Percentiles rank a stretch among this genome's conserved stretches.
phyloP scores from a whole-genome alignment of 495 filamentous ascomycete genomes.

The Aspergillus baeticus region DNA sequence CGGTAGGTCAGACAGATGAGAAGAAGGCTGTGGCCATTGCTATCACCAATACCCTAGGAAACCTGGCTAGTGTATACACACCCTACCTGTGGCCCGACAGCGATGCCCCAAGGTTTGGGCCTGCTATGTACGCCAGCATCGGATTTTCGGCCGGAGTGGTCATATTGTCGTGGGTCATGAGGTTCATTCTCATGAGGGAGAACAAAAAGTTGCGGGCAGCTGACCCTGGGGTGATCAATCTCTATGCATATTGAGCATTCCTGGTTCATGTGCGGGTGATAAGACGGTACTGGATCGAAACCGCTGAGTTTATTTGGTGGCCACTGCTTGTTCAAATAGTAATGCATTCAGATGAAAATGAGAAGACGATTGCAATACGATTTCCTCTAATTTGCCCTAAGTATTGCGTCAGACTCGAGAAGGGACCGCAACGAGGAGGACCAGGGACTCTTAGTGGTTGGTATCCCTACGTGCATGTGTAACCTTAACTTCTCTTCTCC shows the following conservation, averaged over 20 bases:
- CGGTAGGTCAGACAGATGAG: constrained; percentile 51
- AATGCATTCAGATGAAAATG: too few species aligned
- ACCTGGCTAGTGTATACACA: constrained; percentile 49
- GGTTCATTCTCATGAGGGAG: constrained; percentile 39
- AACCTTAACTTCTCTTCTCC: too few species aligned
- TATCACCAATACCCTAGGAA: constrained; percentile 46
- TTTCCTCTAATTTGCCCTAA: too few species aligned
- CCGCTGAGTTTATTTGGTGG: too few species aligned
- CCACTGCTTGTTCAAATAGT: too few species aligned
- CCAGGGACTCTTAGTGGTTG: too few species aligned
- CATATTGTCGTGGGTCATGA: constrained; percentile 40
- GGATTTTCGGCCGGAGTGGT: constrained; percentile 37
- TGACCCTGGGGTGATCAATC: constrained; percentile 21
- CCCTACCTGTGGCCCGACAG: constrained; percentile 52
- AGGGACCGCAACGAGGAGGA: too few species aligned
- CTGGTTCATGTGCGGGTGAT: not conserved
- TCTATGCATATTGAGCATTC: constrained; percentile 11
- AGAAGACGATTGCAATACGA: too few species aligned
- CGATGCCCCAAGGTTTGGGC: constrained; percentile 45
- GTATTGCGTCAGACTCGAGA: too few species aligned
- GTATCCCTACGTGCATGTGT: too few species aligned
- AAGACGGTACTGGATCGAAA: too few species aligned
- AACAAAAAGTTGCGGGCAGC: constrained; percentile 46
- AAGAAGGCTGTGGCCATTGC: constrained; percentile 49
- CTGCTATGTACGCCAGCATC: constrained; percentile 45